Evolutionary conservation across 139 green algal genomes (phyloP).

Genomic region (Chlorella sp.): DNA sequence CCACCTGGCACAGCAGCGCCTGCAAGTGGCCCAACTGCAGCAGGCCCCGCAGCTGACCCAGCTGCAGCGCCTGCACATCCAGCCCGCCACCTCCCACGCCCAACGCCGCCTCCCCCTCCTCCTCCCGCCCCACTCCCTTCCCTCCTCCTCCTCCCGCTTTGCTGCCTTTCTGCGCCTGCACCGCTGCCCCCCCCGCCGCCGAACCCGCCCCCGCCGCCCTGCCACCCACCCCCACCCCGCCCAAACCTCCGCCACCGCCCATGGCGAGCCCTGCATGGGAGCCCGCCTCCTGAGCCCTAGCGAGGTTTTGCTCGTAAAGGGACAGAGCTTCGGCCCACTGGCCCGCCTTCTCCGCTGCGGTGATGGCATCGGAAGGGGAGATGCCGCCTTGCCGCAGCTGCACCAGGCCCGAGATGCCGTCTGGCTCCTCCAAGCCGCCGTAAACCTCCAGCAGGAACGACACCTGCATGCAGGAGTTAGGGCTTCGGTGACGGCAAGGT

Average conservation of each 20-base stretch:
- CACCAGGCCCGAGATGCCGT: constrained; percentile 75
- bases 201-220: too few species aligned
- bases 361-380: constrained; percentile 29
- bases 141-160: too few species aligned
- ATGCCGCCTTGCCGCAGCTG: constrained; percentile 55
- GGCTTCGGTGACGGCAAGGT: too few species aligned
- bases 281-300: neutral
- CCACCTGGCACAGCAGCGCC: constrained; percentile 69
- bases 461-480: too few species aligned
- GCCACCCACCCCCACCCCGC: too few species aligned
- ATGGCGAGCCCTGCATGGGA: too few species aligned
- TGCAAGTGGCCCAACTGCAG: constrained; percentile 75
- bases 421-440: constrained; percentile 83
- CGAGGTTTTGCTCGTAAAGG: constrained; percentile 74
- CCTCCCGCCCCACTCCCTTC: too few species aligned
- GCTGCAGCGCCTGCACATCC: constrained; percentile 21
- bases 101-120: too few species aligned
- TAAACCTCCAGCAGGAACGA: constrained; percentile 88
- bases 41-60: constrained; percentile 59
- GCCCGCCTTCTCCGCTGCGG: constrained; percentile 82
- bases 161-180: too few species aligned
- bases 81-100: too few species aligned
- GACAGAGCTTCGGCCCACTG: constrained; percentile 79
- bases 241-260: too few species aligned
- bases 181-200: too few species aligned